Conservation (phyloP, 78 protist species). For the Thecamonas trahens region DNA sequence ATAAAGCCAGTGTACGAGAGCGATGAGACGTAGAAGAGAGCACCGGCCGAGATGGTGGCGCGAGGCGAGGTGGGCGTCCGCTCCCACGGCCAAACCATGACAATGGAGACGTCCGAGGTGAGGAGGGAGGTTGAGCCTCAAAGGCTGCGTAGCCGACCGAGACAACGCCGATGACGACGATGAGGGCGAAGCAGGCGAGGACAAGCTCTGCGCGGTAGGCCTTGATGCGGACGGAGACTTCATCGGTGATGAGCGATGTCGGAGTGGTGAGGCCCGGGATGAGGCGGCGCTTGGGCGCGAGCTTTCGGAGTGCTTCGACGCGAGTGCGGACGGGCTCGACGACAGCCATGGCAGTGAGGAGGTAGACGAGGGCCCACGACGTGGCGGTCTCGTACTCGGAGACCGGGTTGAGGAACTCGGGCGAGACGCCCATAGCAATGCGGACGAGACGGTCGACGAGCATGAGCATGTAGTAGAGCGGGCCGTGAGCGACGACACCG, state of each 20-base stretch:
- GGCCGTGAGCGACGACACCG: neutral
- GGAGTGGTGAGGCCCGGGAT: too few species aligned
- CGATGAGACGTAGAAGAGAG: neutral
- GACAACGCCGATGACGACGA: too few species aligned
- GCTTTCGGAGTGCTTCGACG: neutral
- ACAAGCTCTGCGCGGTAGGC: too few species aligned
- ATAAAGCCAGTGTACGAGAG: neutral
- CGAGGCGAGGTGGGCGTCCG: too few species aligned
- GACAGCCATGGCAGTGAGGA: neutral
- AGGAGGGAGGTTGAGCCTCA: too few species aligned
- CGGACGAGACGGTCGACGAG: neutral
- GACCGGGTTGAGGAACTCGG: neutral
- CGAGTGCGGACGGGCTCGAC: neutral
- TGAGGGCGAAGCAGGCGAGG: too few species aligned
- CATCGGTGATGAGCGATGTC: too few species aligned
- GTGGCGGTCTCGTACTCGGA: neutral
- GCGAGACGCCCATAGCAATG: neutral
- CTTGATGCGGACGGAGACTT: too few species aligned
- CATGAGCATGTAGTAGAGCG: neutral
- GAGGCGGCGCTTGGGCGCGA: neutral
- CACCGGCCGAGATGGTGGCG: too few species aligned
- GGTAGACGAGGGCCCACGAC: neutral
- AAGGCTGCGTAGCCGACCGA: too few species aligned
- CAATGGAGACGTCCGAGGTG: too few species aligned
- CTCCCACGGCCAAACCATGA: too few species aligned